Evolutionary conservation across 2,329 filamentous ascomycete species (phyloP), one percentile per base, ranked within the genome.

Genomic region (Fusarium praegraminearum): DNA sequence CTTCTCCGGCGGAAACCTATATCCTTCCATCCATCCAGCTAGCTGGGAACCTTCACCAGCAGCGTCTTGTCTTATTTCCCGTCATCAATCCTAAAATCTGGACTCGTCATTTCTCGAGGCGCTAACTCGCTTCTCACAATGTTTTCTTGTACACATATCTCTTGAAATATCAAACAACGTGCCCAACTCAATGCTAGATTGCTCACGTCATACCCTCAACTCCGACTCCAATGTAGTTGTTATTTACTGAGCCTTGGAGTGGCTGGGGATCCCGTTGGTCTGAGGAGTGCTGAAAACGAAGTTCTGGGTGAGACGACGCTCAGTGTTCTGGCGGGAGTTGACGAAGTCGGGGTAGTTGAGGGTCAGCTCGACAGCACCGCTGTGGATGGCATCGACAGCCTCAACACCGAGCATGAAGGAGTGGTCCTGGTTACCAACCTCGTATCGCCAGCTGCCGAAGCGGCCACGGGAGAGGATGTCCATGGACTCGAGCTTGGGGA

Each of bases 391-490:
- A 83, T 98, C 94, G 40, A 90, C 94, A 50, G 94, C 94, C 84
- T 98, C 94, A 22, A 97, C 94, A 79, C 94, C 94, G 68, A 97
- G 86, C 94, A 98, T 98, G 83, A 98, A 98, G 28, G 92, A 95
- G 87, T 98, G 94, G 83, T 98, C 94, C 87, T 97, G 94, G 88
- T 97, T 97, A 78, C 93, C 94, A 72, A 89, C 93, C 83, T 99
- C 96, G 85, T 99, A 99, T 79, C 93, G 89, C 96, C 96, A 99
- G 86, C 91, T 95, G 76, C 96, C 96, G 83, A 99, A 99, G 70
- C 96, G 94, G 76, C 96, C 96, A 82, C 96, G 93, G 46, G 94
- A 97, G 85, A 91, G 93, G 83, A 99, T 99, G 79, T 90, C 95
- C 86, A 93, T 89, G 69, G 90, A 92, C 84, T 97, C 91, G 64